Percentiles rank a stretch among this genome's conserved stretches.
phyloP scores from a whole-genome alignment of 2,329 filamentous ascomycete genomes.

The Aureobasidium vineae region DNA sequence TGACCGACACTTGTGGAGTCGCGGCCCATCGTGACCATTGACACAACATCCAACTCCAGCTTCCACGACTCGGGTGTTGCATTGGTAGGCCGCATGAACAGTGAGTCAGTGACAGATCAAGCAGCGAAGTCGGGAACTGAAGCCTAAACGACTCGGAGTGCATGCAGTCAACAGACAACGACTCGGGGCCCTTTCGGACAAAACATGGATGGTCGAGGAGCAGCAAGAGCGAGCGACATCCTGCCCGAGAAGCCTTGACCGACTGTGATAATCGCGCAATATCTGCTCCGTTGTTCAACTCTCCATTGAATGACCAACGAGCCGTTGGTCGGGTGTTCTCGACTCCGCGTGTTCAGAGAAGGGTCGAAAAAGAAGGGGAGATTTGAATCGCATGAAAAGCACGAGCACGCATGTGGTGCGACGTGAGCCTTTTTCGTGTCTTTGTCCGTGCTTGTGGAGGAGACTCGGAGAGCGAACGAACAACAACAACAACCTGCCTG shows the following conservation, averaged over 20 bases:
- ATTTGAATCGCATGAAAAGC: not conserved
- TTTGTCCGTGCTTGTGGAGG: slow-evolving; percentile 11
- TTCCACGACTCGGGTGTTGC: not conserved
- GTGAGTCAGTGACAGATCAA: slow-evolving; percentile 5
- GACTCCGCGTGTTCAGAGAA: slow-evolving; percentile 5
- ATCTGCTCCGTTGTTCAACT: not conserved
- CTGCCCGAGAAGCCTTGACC: not conserved
- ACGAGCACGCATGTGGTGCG: slow-evolving; percentile 22
- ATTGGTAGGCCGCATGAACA: not conserved
- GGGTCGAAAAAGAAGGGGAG: not conserved
- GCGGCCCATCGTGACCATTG: not conserved
- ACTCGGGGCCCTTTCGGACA: slow-evolving; percentile 3
- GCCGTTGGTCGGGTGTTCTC: slow-evolving; percentile 6
- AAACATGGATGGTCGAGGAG: not conserved
- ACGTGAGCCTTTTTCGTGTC: slow-evolving; percentile 6
- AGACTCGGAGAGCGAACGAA: not conserved
- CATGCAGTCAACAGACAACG: not conserved
- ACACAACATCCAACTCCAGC: not conserved
- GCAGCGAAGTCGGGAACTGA: slow-evolving; percentile 11
- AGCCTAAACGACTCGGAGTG: slow-evolving; percentile 8
- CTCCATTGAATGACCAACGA: not conserved
- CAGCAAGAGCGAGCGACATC: not conserved
- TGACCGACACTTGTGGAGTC: slow-evolving; percentile 1
- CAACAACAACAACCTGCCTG: not conserved
- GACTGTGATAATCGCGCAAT: not conserved